Conservation (phyloP, 176 grass and related monocot species). For the maize (Zea mays) region Zm-B73-REFERENCE-NAM-5.0 NC_050096.1:299291001-299291500, state of each 20-base stretch:
- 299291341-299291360: conserved; percentile 56
- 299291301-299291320: conserved; percentile 75
- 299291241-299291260: not conserved
- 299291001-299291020: conserved; percentile 8
- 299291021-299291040: conserved; percentile 25
- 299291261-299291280: conserved; percentile 75
- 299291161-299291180: conserved; percentile 80
- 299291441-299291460: conserved; percentile 9
- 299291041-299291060: conserved; percentile 19
- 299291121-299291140: conserved; percentile 71
- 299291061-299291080: conserved; percentile 85
- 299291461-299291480: conserved; percentile 6
- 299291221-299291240: not conserved
- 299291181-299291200: conserved; percentile 64
- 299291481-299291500: not conserved
- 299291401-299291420: conserved; percentile 24
- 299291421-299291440: conserved; percentile 14
- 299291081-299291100: conserved; percentile 68
- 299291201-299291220: conserved; percentile 11
- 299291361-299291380: conserved; percentile 51
- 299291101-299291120: conserved; percentile 88
- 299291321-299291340: conserved; percentile 91
- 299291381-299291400: conserved; percentile 42
- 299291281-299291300: conserved; percentile 83
- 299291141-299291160: conserved; percentile 93